Evolutionary conservation across 2,329 filamentous ascomycete species (phyloP), one percentile per base, ranked within the genome.

Genomic region (Ilyonectria sp.): DNA sequence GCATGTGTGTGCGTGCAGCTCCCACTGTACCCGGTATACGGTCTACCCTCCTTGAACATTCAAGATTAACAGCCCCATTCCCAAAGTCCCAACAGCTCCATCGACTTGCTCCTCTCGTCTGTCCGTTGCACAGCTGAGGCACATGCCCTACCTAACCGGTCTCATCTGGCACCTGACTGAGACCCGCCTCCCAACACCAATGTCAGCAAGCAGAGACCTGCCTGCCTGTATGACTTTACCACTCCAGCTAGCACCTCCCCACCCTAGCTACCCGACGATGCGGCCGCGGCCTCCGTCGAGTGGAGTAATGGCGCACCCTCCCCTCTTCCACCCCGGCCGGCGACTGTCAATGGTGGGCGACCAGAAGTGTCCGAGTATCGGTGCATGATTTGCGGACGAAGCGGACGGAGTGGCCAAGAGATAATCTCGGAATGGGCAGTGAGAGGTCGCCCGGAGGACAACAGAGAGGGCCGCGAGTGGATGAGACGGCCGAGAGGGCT

Each of bases 281-380:
- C 72, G 70, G 68, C 69, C 65, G 57, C 67, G 73, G 73, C 68
- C 63, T 68, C 50, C 56, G 43, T 66, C 35, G 60, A 47, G 74
- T 76, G 74, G 71, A 76, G 71, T 55, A 69, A 74, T 73, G 73
- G 73, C 71, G 69, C 72, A 72, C 72, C 71, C 69, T 70, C 70
- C 71, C 55, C 61, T 74, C 46, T 58, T 31, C 53, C 55, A 60
- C 66, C 64, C 69, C 65, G 63, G 67, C 58, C 60, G 67, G 67
- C 52, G 68, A 62, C 72, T 62, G 53, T 66, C 67, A 62, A 65
- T 68, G 65, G 71, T 59, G 43, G 52, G 61, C 35, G 29, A 65
- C 68, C 56, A 67, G 63, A 62, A 71, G 70, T 75, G 71, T 73
- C 69, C 65, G 67, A 49, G 74, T 63, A 63, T 71, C 69, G 71